Evolutionary conservation across 129 eudicot genomes (phyloP), one percentile per base, ranked within the genome.

Genomic region (Ambrosia trifida): DNA sequence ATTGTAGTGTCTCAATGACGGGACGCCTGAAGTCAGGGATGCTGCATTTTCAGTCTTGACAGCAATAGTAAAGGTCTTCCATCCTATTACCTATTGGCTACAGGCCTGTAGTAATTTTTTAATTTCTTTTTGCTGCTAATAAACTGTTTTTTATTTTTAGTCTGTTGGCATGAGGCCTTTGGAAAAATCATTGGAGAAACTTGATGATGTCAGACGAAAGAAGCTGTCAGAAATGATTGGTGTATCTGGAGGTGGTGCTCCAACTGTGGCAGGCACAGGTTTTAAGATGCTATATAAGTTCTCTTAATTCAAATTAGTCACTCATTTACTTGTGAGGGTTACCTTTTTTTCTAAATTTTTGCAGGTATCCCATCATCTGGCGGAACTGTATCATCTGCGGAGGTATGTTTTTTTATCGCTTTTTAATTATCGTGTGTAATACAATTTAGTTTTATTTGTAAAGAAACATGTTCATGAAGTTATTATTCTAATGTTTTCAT

Each of bases 1-100:
- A n/a, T 72, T 80, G 35, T 77, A 95, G 99, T 84, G 94, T 81
- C 89, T 95, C 8, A 90, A 90, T 78, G 99, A 95, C 68, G 99
- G 99, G 74, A 95, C 99, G 40, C 99, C 99, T 82, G 99, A 95
- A 9, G 99, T 95, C 16, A 90, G 99, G 67, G 99, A 95, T 84
- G 97, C 99, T 61, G 99, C 99, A 60, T 95, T 95, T 81, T 84
- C 99, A 44, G 97, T 81, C 51, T 81, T 95, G 86, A 93, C 99
- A 50, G 97, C 97, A 72, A 71, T 95, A 52, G 99, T 97, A 1
- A 95, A 90, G 95, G 99, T 90, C 78, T 33, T 52, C 51, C 9
- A 47, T 68, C 1, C 4, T 33, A 31, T 59, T 32, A 31, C 33
- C 6, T 12, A 32, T 32, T 43, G 61, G 28, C 32, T 43, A 64